Evolutionary conservation across 257 asterid genomes (phyloP).

Genomic region (Solanum dulcamara): DNA sequence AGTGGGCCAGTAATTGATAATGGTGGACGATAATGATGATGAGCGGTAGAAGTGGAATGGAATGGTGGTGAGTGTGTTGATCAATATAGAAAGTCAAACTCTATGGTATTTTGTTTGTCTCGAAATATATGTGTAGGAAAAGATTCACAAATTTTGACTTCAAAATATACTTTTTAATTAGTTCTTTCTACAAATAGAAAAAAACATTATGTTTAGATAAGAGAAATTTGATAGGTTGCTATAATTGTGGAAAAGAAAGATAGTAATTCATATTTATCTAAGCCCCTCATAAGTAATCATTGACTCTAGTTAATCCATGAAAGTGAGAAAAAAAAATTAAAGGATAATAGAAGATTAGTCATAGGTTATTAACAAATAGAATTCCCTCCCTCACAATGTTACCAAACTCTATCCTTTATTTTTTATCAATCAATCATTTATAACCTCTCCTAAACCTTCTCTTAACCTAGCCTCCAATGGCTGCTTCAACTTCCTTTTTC

Average conservation of each 20-base stretch:
- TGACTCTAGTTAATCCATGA: background rate
- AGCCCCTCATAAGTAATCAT: background rate
- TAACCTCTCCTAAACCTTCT: conserved; percentile 38
- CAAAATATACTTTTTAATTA: background rate
- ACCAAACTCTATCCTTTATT: conserved; percentile 23
- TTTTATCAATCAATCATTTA: conserved; percentile 18
- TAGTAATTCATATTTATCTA: background rate
- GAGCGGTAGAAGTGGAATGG: too few relatives aligned
- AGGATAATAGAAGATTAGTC: background rate
- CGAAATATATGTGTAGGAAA: background rate
- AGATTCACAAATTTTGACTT: too few relatives aligned
- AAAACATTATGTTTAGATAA: background rate
- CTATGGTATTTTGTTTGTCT: background rate
- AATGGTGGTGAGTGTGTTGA: too few relatives aligned
- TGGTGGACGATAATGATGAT: background rate
- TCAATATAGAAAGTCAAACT: background rate
- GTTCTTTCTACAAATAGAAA: background rate
- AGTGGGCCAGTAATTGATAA: too few relatives aligned
- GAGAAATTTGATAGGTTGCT: background rate
- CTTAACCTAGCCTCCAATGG: conserved; percentile 49
- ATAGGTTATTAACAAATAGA: conserved; percentile 6
- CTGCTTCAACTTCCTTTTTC: conserved; percentile 19
- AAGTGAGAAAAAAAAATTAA: background rate
- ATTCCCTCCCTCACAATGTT: conserved; percentile 29
- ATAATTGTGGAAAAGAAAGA: background rate